Evolutionary conservation across 805 yeast species (phyloP).

Genomic region (Metschnikowia santaceciliae): DNA sequence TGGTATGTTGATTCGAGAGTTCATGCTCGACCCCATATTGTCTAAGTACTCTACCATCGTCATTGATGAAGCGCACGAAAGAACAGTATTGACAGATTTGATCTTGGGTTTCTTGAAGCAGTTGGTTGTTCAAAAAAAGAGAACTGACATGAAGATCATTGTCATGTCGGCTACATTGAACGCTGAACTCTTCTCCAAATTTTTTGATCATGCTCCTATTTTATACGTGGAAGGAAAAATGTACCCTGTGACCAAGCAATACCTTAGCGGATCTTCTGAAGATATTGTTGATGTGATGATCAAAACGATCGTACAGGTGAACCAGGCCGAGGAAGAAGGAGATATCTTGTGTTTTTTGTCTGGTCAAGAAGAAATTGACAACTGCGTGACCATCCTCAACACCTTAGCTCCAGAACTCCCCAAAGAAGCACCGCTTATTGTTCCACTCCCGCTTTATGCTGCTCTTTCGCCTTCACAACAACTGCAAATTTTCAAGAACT

Average conservation of each 20-base stretch:
- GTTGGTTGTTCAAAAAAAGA: constrained; percentile 45
- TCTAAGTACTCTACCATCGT: constrained; percentile 69
- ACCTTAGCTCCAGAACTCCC: constrained; percentile 64
- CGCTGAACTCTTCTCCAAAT: constrained; percentile 78
- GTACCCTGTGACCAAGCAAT: constrained; percentile 74
- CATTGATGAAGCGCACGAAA: constrained; percentile 96
- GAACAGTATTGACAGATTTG: constrained; percentile 88
- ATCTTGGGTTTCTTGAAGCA: constrained; percentile 83
- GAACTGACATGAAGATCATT: constrained; percentile 61
- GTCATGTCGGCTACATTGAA: constrained; percentile 97
- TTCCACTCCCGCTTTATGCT: constrained; percentile 86
- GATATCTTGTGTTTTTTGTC: constrained; percentile 91
- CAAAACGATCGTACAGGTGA: constrained; percentile 71
- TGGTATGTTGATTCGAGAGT: constrained; percentile 93
- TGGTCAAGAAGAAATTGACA: constrained; percentile 97
- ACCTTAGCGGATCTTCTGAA: constrained; percentile 60
- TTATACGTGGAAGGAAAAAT: constrained; percentile 85
- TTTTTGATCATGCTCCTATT: constrained; percentile 78
- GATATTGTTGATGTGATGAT: constrained; percentile 81
- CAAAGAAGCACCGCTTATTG: constrained; percentile 67
- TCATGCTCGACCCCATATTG: constrained; percentile 69
- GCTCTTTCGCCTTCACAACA: constrained; percentile 87
- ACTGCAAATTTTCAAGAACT: constrained; percentile 66
- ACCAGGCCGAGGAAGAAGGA: constrained; percentile 76
- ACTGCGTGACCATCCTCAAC: constrained; percentile 60